Base-by-base conservation (phyloP, 139 green algal genomes). In the Auxenochlorella pyrenoidosa region DNA sequence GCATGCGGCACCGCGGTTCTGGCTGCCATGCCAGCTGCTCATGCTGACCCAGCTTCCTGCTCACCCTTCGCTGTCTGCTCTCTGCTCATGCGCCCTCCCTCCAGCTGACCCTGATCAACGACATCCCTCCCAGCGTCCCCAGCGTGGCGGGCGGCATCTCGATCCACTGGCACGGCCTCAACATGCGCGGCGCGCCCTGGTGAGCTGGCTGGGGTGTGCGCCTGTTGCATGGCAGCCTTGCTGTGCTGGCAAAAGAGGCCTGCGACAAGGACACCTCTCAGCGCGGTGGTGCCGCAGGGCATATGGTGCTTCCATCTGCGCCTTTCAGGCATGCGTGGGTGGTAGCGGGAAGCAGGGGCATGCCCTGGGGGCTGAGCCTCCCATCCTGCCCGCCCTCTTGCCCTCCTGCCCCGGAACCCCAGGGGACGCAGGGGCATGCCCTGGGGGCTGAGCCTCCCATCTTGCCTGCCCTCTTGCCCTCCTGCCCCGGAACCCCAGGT, bases 131-230 rank as follows among this genome's bases (percentile, higher is more conserved):
- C 4, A 38, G 68, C 24, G 91, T 79, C 28, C 93, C 93, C n/a
- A 60, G 28, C 24, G 75, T 84, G 0, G 51, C 68, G 32, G 75
- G 86, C 40, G 93, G 93, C 60, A 89, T 95, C 63, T 80, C 81
- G 12, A 86, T 95, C 24, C 93, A 95, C 82, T 94, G 72, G 36
- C 93, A 95, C 75, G 93, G 93, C 72, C 80, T 93, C 22, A 81
- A 34, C 54, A 92, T 92, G 90, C 60, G 47, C 18, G 89, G 88
- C 40, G 65, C 51, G 24, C 63, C 60, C 40, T 85, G 82, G 83
- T 82, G 72, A 32, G 82, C 10, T 5, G 15, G 47, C n/a, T 0
- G 75, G 43, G 16, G 28, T 47, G 77, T 5, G 47, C 18, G n/a
- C 43, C 36, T 18, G 47, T 34, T 47, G 54, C 44, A 8, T 58